Base-by-base conservation (phyloP, 495 filamentous ascomycete species). In the Talaromyces proteolyticus region DNA sequence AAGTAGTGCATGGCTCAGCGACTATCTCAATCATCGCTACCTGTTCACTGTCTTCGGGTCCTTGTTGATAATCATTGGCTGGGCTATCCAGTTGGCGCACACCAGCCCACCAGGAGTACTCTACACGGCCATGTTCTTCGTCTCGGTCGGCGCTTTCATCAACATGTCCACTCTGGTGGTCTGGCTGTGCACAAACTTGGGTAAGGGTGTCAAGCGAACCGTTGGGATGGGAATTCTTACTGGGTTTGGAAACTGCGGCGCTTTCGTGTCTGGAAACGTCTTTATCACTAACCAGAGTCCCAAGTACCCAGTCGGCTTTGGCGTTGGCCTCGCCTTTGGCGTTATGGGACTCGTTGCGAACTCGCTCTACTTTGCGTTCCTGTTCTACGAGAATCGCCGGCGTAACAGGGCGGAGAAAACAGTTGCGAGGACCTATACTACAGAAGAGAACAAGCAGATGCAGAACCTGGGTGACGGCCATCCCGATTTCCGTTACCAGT, bases 381-480 rank as follows among this genome's bases (percentile, higher is more conserved):
- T 74, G 44, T 42, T 67, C 23, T 55, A 63, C 16, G 75, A 79
- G 57, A 72, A 74, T 36, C 67, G 67, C 52, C 72, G 68, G 62
- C 73, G 67, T 18, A 72, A 76, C 25, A 47, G 59, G 10, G 72
- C 70, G 2, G 61, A 69, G 50, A 62, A 70, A 37, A 67, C 75
- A 45, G 44, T 52, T 44, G 54, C 63, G 43, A 53, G 77, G 22
- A 42, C n/a, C 16, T 49, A 51, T 19, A 57, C 64, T 0, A 52
- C 45, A 24, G 63, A 76, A 34, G 60, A 67, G 41, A 48, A 29
- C 42, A 44, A 53, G 36, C 18, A 41, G 22, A 17, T 64, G n/a
- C 60, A 71, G 47, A 74, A 77, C 47, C 56, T 77, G 48, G 75
- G 75, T 3, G 75, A 79, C 38, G 66, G 73, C 22, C 71, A 77